Base-by-base conservation (phyloP, 495 filamentous ascomycete species). In the Astrothelium macrocarpum region DNA sequence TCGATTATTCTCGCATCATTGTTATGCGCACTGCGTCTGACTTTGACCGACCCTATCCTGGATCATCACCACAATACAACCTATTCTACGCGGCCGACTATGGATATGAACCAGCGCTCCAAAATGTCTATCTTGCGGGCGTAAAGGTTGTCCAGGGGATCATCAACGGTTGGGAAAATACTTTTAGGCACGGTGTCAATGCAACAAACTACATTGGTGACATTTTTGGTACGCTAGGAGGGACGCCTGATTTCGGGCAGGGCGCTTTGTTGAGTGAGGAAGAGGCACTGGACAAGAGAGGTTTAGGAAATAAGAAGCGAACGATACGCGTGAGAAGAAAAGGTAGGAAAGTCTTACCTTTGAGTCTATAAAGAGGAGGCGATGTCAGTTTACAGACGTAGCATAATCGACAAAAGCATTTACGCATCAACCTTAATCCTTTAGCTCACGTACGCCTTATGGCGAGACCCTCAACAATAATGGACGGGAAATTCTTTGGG, bases 21-120 rank as follows among this genome's bases (percentile, higher is more conserved):
- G 72, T 89, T 62, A 89, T 91, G 86, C 83, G 87, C 59, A 85
- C 87, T 60, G 88, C 81, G 2, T 84, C 82, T 28, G 82, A 90
- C 73, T 90, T 91, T 70, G 87, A 90, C 65, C 80, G 87, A 2
- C 85, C 84, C 0, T 84, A 84, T 63, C 79, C 82, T 25, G 83
- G 81, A 2, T 70, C 81, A 26, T 75, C 78, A 0, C 76, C 78
- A 0, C 75, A 78, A 25, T 71, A 81, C 14, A 84, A 90, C 65
- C 76, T 90, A 23, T 74, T 86, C 39, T 80, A 81, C 20, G 67
- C 80, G 0, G 69, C 85, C 28, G 81, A 85, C 69, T 85, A 83
- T 58, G 84, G 78, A 1, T 88, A 85, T 65, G 75, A 75, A 63
- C 80, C 82, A 26, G 65, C 73, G 1, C 74, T 87, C 7, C 62